Conservation (phyloP, 2,329 filamentous ascomycete genomes). For the Talaromyces sp. region DNA sequence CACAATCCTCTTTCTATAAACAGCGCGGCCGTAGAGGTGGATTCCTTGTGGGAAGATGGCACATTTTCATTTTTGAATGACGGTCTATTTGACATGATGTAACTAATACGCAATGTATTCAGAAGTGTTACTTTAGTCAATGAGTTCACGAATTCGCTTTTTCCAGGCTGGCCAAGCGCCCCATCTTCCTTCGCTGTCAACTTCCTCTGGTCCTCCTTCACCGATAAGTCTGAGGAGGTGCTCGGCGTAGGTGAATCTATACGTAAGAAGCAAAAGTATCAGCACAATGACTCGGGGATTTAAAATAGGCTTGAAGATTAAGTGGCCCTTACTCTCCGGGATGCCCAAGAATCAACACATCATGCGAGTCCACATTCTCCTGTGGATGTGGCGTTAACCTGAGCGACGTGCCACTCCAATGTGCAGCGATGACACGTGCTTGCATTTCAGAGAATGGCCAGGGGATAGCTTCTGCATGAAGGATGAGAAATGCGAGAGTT, state of each 20-base stretch:
- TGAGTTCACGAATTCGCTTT: constrained; percentile 2
- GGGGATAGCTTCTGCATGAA: constrained; percentile 6
- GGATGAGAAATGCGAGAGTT: neutral
- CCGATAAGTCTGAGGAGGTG: constrained; percentile 2
- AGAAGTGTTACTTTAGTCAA: too few relatives aligned
- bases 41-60: constrained; percentile 3
- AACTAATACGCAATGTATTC: too few relatives aligned
- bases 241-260: neutral
- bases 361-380: neutral
- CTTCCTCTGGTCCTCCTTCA: neutral
- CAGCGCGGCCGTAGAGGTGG: neutral
- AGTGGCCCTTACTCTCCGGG: too few relatives aligned
- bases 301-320: too few relatives aligned
- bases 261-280: too few relatives aligned
- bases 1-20: neutral
- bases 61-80: constrained; percentile 5
- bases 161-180: constrained; percentile 5
- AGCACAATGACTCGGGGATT: too few relatives aligned
- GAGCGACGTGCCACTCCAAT: neutral
- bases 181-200: constrained; percentile 3
- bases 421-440: neutral
- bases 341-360: neutral
- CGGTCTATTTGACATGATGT: constrained; percentile 4
- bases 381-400: neutral
- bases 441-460: constrained; percentile 10